Percentiles rank a stretch among this genome's conserved stretches.
Evolutionary conservation across 352 stramenopile species (phyloP).

Genomic region (Thraustochytrium sp.): DNA sequence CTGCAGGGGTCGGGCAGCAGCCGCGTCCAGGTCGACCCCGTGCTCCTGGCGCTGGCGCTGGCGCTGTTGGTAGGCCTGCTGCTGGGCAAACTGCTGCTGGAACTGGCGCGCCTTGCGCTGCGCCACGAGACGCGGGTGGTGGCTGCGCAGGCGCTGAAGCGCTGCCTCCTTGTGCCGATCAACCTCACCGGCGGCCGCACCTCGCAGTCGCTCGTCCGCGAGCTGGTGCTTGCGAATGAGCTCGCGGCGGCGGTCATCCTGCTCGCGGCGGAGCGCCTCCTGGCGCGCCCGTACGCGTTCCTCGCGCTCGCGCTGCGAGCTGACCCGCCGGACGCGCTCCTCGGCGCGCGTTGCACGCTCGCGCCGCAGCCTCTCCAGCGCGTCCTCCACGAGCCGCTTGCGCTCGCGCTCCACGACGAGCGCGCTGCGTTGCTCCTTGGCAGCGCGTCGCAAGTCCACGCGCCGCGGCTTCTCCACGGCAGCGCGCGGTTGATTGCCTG

Average conservation of each 20-base stretch:
- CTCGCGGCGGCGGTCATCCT: neutral
- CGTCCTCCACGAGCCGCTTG: slow-evolving; percentile 53
- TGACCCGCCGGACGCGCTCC: neutral
- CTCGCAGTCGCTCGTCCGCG: neutral
- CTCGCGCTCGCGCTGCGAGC: neutral
- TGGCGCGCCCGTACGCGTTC: neutral
- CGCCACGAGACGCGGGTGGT: neutral
- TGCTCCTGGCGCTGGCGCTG: neutral
- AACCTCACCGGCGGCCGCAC: neutral
- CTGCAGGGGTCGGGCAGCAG: no score
- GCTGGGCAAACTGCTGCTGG: neutral
- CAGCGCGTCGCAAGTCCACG: slow-evolving; percentile 32
- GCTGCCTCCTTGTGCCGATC: slow-evolving; percentile 4
- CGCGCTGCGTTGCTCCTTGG: slow-evolving; percentile 52
- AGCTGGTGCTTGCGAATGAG: neutral
- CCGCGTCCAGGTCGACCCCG: no score
- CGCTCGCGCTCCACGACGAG: slow-evolving; percentile 56
- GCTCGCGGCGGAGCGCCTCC: neutral
- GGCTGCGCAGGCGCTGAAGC: neutral
- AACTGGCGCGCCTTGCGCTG: slow-evolving; percentile 29
- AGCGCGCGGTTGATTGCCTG: neutral
- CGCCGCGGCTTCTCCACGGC: neutral
- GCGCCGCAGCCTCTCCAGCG: slow-evolving; percentile 52
- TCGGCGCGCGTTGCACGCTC: slow-evolving; percentile 48
- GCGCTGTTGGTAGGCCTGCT: neutral